Evolutionary conservation across 2,329 filamentous ascomycete genomes (phyloP).

Genomic region (Exophiala spinifera): DNA sequence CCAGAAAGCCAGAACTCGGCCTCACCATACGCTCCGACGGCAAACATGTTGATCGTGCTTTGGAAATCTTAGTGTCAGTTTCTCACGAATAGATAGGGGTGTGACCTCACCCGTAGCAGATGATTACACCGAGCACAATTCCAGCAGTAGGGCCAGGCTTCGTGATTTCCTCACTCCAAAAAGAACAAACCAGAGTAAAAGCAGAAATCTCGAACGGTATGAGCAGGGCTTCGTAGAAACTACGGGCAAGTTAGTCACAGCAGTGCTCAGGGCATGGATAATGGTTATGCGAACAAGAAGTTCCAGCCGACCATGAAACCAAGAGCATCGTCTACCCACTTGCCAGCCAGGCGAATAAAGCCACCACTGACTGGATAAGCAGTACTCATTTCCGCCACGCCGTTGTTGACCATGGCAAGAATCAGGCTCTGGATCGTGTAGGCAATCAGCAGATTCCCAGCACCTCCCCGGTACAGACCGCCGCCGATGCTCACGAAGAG

Average conservation of each 20-base stretch:
- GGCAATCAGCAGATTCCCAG: conserved; percentile 38
- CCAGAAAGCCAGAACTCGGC: conserved; percentile 67
- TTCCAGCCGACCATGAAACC: conserved; percentile 47
- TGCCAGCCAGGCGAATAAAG: conserved; percentile 40
- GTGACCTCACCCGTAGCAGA: conserved; percentile 36
- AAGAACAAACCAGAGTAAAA: conserved; percentile 40
- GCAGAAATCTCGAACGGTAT: conserved; percentile 44
- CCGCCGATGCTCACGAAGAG: conserved; percentile 41
- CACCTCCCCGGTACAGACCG: conserved; percentile 36
- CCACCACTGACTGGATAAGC: conserved; percentile 39
- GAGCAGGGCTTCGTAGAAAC: conserved; percentile 40
- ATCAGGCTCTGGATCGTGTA: conserved; percentile 33
- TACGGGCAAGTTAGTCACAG: background rate
- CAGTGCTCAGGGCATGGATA: background rate
- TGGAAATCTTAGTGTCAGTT: background rate
- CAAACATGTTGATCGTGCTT: conserved; percentile 60
- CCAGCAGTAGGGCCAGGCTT: conserved; percentile 33
- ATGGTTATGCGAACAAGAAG: conserved; percentile 37
- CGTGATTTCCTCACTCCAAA: conserved; percentile 37
- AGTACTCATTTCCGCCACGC: conserved; percentile 28
- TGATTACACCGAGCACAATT: conserved; percentile 36
- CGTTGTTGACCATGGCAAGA: conserved; percentile 38
- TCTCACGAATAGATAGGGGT: background rate
- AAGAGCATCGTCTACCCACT: conserved; percentile 46
- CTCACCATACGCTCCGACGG: conserved; percentile 68